These are phyloP conservation scores for Vanrija sp. DNA, from an alignment of 1,284 basidiomycete species.

Conservation along the genomic window DNA sequence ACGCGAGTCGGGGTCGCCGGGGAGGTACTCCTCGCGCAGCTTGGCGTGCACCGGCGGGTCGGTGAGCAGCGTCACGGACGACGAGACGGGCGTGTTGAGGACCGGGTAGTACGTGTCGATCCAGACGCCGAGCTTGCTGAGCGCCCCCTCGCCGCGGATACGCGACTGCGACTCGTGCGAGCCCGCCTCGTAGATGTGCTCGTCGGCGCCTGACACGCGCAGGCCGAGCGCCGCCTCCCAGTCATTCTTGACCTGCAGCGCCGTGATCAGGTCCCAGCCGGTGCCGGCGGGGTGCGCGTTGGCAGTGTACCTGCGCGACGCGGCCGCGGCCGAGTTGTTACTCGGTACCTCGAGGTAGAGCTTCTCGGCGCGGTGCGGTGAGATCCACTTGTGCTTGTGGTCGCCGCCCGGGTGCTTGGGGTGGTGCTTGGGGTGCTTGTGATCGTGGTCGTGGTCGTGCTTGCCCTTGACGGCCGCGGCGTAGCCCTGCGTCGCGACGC, in stretches of 20 bases:
- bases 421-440: background rate
- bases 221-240: constrained; percentile 47
- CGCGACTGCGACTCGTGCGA: constrained; percentile 32
- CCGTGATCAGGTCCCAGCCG: constrained; percentile 44
- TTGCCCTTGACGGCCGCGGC: background rate
- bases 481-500: constrained; percentile 17
- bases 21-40: constrained; percentile 49
- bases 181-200: constrained; percentile 47
- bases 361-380: constrained; percentile 40
- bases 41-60: constrained; percentile 50
- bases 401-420: background rate
- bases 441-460: constrained; percentile 4
- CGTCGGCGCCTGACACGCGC: constrained; percentile 34
- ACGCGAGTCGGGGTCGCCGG: constrained; percentile 50
- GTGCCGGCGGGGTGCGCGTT: constrained; percentile 45
- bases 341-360: constrained; percentile 43
- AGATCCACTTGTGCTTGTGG: constrained; percentile 8
- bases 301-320: constrained; percentile 40
- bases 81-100: constrained; percentile 67
- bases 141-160: constrained; percentile 20
- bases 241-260: constrained; percentile 46
- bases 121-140: constrained; percentile 39
- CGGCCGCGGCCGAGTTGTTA: constrained; percentile 35
- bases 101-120: constrained; percentile 68
- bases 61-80: constrained; percentile 38